Evolutionary conservation across 2,329 filamentous ascomycete species (phyloP).

Genomic region (Sclerotinia sclerotiorum): DNA sequence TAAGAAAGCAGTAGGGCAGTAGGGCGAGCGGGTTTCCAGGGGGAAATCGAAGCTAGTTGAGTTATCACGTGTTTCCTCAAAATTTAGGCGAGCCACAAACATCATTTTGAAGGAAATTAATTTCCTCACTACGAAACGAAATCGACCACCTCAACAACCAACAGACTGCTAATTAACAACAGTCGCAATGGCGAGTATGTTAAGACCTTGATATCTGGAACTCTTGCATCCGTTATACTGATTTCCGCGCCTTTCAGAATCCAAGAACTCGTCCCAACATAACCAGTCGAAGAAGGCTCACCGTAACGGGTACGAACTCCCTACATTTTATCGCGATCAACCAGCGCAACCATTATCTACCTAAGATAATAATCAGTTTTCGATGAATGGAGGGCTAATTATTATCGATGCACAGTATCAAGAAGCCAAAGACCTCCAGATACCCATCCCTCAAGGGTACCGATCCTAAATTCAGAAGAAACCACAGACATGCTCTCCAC

Average conservation of each 20-base stretch:
- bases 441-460: constrained; percentile 98
- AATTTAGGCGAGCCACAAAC: constrained; percentile 18
- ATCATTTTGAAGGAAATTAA: constrained; percentile 3
- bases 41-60: not conserved
- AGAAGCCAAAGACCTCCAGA: constrained; percentile 99
- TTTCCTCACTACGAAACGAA: constrained; percentile 7
- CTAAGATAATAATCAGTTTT: not conserved
- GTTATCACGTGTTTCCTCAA: not conserved
- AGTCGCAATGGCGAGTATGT: constrained; percentile 26
- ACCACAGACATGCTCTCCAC: constrained; percentile 99
- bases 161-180: constrained; percentile 24
- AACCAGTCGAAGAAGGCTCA: constrained; percentile 81
- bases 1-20: not conserved
- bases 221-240: constrained; percentile 1
- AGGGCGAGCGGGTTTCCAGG: not conserved
- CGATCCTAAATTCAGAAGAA: constrained; percentile 99
- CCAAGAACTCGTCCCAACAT: constrained; percentile 77
- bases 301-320: constrained; percentile 83
- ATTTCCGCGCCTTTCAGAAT: constrained; percentile 56
- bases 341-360: not conserved
- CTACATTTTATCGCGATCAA: constrained; percentile 6
- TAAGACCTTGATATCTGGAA: not conserved
- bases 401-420: constrained; percentile 69
- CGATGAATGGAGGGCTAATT: constrained; percentile 6
- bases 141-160: constrained; percentile 15